Conservation (phyloP, 441 rosid species). For the Populus tomentosa region DNA sequence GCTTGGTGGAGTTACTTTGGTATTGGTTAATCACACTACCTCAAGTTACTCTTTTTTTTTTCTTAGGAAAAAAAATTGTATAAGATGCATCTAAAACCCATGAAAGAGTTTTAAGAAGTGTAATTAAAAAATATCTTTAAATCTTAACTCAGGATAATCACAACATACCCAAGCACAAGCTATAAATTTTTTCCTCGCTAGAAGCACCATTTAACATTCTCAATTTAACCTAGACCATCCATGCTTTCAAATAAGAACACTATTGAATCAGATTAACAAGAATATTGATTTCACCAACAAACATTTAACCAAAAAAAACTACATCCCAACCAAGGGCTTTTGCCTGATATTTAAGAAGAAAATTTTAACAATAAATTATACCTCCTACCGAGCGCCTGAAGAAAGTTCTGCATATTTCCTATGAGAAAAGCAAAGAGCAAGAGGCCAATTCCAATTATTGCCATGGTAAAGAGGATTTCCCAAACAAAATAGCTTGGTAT, state of each 20-base stretch:
- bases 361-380: slow-evolving; percentile 16
- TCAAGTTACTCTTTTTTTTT: neutral
- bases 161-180: neutral
- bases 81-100: neutral
- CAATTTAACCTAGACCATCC: neutral
- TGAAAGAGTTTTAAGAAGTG: neutral
- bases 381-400: slow-evolving; percentile 84
- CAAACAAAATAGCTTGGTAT: slow-evolving; percentile 71
- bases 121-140: neutral
- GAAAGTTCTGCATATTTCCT: slow-evolving; percentile 96
- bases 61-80: neutral
- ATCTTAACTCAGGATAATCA: neutral
- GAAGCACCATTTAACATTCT: neutral
- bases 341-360: neutral
- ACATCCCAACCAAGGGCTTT: neutral
- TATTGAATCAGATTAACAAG: neutral
- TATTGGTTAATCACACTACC: neutral
- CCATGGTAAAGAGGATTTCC: slow-evolving; percentile 92
- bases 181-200: neutral
- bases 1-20: neutral
- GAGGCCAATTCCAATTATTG: slow-evolving; percentile 74
- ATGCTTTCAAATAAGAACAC: neutral
- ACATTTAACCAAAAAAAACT: neutral
- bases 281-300: neutral
- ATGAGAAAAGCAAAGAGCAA: slow-evolving; percentile 89